Evolutionary conservation across 2,329 filamentous ascomycete species (phyloP).

Genomic region (Curvularia sp.): DNA sequence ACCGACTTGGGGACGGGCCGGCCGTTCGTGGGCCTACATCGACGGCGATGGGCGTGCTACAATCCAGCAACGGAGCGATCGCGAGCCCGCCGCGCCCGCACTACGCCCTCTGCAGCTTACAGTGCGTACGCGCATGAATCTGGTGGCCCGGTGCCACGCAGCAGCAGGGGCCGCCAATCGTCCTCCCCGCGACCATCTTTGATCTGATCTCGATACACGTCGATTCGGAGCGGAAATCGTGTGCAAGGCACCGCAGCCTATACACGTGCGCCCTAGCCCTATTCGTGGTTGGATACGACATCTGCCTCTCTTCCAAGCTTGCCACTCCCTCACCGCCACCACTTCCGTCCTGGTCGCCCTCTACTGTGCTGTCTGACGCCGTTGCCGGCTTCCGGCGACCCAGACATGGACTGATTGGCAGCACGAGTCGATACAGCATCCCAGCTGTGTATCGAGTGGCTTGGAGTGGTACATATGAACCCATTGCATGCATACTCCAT

Average conservation of each 20-base stretch:
- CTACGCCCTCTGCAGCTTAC: conserved; percentile 20
- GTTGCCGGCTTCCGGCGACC: too few relatives aligned
- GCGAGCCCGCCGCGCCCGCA: conserved; percentile 27
- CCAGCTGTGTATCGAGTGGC: too few relatives aligned
- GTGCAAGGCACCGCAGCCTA: conserved; percentile 13
- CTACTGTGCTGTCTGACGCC: too few relatives aligned
- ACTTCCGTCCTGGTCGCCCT: neutral
- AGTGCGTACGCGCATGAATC: neutral
- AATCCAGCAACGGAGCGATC: conserved; percentile 38
- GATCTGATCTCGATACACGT: conserved; percentile 23
- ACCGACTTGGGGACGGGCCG: conserved; percentile 34
- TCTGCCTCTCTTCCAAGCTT: conserved; percentile 9
- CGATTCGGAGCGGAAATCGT: conserved; percentile 29
- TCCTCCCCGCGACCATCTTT: conserved; percentile 5
- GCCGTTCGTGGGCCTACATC: conserved; percentile 14
- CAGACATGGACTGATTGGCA: too few relatives aligned
- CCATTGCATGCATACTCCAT: too few relatives aligned
- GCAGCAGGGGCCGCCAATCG: conserved; percentile 22
- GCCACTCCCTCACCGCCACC: neutral
- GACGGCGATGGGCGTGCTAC: conserved; percentile 37
- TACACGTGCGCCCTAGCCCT: conserved; percentile 13
- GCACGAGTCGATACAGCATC: too few relatives aligned
- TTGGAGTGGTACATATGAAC: too few relatives aligned
- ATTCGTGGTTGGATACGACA: conserved; percentile 11
- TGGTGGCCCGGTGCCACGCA: conserved; percentile 9